Conservation (phyloP, 1,139 yeast genomes). For the Debaryomycetaceae sp. region DNA sequence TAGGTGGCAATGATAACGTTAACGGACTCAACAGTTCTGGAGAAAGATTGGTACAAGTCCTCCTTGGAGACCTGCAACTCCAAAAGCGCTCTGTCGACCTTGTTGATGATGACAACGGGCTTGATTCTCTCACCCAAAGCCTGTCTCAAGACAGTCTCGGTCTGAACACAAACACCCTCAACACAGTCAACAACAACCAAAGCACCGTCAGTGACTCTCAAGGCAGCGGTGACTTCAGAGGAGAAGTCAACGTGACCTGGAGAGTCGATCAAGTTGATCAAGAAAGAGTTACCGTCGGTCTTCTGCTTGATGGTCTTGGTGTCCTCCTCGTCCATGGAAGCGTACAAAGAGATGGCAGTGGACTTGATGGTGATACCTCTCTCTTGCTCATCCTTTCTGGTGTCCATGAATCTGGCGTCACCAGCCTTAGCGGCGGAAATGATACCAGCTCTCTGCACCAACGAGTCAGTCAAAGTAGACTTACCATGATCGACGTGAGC, state of each 20-base stretch:
- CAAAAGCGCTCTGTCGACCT: slow-evolving; percentile 98
- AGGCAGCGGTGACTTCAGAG: slow-evolving; percentile 99
- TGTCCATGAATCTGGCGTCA: slow-evolving; percentile 99
- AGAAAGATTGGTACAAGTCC: slow-evolving; percentile 96
- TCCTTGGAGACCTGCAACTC: slow-evolving; percentile 99
- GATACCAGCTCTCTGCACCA: slow-evolving; percentile 99
- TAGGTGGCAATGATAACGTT: slow-evolving; percentile 97
- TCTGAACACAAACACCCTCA: slow-evolving; percentile 99
- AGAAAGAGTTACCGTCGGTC: slow-evolving; percentile 90
- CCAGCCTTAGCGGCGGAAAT: slow-evolving; percentile 99
- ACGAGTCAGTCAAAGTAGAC: slow-evolving; percentile 97
- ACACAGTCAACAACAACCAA: slow-evolving; percentile 98
- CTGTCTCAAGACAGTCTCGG: slow-evolving; percentile 99
- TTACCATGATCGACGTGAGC: slow-evolving; percentile 99
- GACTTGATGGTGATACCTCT: slow-evolving; percentile 99
- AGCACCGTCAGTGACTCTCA: slow-evolving; percentile 99
- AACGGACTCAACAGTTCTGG: slow-evolving; percentile 99
- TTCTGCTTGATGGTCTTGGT: slow-evolving; percentile 94
- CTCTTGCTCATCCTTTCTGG: slow-evolving; percentile 99
- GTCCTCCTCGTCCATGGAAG: slow-evolving; percentile 87
- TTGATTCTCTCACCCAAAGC: slow-evolving; percentile 98
- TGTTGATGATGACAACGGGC: slow-evolving; percentile 98
- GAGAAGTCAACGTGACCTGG: slow-evolving; percentile 99
- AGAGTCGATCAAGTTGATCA: slow-evolving; percentile 97
- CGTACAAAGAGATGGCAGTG: slow-evolving; percentile 94